phyloP scores from a whole-genome alignment of 257 asterid species.

The Solanum virginianum region DNA sequence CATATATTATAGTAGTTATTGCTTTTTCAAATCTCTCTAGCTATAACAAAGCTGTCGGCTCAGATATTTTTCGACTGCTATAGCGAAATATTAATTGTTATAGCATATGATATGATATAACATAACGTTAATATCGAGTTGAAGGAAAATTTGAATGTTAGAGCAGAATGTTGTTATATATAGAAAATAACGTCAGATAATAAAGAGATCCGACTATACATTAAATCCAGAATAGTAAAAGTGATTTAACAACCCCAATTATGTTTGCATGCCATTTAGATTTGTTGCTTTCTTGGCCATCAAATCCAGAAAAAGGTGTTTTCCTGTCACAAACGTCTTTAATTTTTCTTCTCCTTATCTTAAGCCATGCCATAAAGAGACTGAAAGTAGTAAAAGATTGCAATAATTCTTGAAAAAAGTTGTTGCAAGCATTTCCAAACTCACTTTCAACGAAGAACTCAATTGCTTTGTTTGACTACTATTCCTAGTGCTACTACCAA shows the following conservation, averaged over 20 bases:
- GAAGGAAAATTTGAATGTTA: not conserved
- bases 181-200: rapidly evolving
- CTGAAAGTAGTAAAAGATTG: not conserved
- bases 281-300: not conserved
- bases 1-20: not conserved
- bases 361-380: not conserved
- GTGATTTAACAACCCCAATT: not conserved
- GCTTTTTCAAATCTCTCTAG: not conserved
- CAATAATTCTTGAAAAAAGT: not conserved
- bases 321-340: not conserved
- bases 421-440: not conserved
- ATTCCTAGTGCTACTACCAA: not conserved
- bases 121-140: not conserved
- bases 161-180: not conserved
- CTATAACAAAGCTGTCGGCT: not conserved
- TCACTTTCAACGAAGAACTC: not conserved
- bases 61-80: not conserved
- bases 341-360: not conserved
- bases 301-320: not conserved
- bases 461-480: not conserved
- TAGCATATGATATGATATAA: not conserved
- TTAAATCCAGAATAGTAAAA: not conserved
- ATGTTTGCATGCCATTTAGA: not conserved
- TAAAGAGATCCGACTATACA: not conserved
- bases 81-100: not conserved